Evolutionary conservation across 495 filamentous ascomycete species (phyloP).

Genomic region (Gamarada debralockiae): DNA sequence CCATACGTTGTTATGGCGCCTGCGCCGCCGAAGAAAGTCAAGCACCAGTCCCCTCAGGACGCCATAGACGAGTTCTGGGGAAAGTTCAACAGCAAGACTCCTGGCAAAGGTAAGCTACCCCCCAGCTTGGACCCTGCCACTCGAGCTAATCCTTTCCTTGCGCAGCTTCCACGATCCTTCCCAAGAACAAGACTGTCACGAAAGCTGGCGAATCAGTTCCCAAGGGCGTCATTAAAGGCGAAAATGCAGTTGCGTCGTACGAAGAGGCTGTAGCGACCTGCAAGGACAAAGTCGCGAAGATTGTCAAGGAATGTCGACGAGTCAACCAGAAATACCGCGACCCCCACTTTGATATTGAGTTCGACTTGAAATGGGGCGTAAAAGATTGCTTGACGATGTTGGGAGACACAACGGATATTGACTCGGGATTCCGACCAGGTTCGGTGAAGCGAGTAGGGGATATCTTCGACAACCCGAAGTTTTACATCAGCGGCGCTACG

Average conservation of each 20-base stretch:
- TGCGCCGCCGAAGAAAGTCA: slow-evolving; percentile 35
- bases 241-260: slow-evolving; percentile 52
- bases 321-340: slow-evolving; percentile 91
- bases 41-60: slow-evolving; percentile 60
- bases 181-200: slow-evolving; percentile 67
- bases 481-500: slow-evolving; percentile 78
- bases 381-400: slow-evolving; percentile 43
- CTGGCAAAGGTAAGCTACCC: slow-evolving; percentile 41
- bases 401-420: slow-evolving; percentile 15
- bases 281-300: slow-evolving; percentile 70
- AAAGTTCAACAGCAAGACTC: slow-evolving; percentile 63
- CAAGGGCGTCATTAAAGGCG: slow-evolving; percentile 47
- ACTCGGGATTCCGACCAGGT: slow-evolving; percentile 34
- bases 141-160: not conserved
- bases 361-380: slow-evolving; percentile 61
- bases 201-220: slow-evolving; percentile 46
- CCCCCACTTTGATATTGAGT: slow-evolving; percentile 82
- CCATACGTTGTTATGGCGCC: slow-evolving; percentile 4
- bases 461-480: slow-evolving; percentile 83
- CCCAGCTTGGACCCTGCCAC: not conserved
- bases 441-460: slow-evolving; percentile 70
- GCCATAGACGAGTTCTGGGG: slow-evolving; percentile 74
- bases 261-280: slow-evolving; percentile 70
- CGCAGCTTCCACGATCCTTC: slow-evolving; percentile 63
- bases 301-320: slow-evolving; percentile 75